Percentiles rank a stretch among this genome's conserved stretches.
Conservation (phyloP, 2,329 filamentous ascomycete species). For the Acephala macrosclerotiorum region DNA sequence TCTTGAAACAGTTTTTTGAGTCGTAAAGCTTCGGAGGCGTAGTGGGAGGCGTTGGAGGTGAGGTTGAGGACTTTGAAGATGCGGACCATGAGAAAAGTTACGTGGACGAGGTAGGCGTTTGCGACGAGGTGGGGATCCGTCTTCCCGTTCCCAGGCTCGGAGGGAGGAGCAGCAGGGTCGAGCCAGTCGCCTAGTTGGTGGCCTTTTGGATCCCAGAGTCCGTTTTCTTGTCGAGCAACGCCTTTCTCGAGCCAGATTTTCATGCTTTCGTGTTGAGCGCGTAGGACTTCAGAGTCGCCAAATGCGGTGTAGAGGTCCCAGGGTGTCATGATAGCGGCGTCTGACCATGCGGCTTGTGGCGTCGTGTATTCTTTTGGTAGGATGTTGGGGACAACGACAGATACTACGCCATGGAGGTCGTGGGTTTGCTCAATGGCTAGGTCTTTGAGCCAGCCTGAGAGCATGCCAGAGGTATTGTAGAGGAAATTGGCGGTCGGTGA, state of each 20-base stretch:
- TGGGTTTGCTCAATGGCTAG: conserved; percentile 33
- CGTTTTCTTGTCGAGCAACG: conserved; percentile 44
- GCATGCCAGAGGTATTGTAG: conserved; percentile 49
- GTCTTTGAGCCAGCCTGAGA: conserved; percentile 52
- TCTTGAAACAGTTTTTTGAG: conserved; percentile 39
- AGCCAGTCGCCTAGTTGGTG: conserved; percentile 57
- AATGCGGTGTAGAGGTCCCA: conserved; percentile 23
- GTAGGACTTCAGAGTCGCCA: conserved; percentile 14
- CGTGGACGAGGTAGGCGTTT: conserved; percentile 55
- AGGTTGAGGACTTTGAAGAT: conserved; percentile 44
- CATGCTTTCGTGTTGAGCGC: conserved; percentile 22
- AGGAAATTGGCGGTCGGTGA: conserved; percentile 52
- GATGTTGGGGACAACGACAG: conserved; percentile 16
- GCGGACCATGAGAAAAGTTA: conserved; percentile 48
- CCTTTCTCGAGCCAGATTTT: conserved; percentile 35
- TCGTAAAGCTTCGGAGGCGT: conserved; percentile 29
- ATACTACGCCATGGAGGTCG: conserved; percentile 19
- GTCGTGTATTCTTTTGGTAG: conserved; percentile 12
- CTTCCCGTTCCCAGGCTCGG: conserved; percentile 48
- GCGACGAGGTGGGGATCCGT: conserved; percentile 53
- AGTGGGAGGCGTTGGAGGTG: conserved; percentile 36
- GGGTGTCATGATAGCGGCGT: conserved; percentile 26
- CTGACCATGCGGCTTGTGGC: conserved; percentile 25
- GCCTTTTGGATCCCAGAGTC: conserved; percentile 49
- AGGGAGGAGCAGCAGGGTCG: conserved; percentile 53